Evolutionary conservation across 805 yeast genomes (phyloP).

Genomic region (Brettanomyces sp.): DNA sequence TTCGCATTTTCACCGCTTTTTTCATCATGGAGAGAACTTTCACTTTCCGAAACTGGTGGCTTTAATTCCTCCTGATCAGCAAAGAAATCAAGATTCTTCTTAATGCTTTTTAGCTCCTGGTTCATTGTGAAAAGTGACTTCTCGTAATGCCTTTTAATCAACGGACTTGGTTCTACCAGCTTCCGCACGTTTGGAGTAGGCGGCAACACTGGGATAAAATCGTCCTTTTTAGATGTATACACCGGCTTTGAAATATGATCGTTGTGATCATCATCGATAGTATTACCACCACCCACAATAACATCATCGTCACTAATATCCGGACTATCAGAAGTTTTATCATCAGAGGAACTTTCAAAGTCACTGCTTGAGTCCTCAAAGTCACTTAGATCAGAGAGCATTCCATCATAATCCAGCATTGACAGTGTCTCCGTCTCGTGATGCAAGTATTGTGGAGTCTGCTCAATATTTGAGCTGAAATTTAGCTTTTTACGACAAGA

Average conservation of each 20-base stretch:
- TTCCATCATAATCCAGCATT: background rate
- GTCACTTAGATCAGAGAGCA: constrained; percentile 1
- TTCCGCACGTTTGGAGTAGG: constrained; percentile 2
- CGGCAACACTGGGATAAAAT: background rate
- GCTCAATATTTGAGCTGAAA: background rate
- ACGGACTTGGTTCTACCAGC: constrained; percentile 23
- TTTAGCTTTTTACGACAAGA: background rate
- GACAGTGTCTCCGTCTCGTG: background rate
- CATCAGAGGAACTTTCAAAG: background rate
- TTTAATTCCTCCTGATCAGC: constrained; percentile 4
- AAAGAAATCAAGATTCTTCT: constrained; percentile 14
- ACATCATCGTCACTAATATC: background rate
- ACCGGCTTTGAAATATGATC: background rate
- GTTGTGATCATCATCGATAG: background rate
- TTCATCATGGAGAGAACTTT: background rate
- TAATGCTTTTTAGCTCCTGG: constrained; percentile 33
- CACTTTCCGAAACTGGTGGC: constrained; percentile 7
- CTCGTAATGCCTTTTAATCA: constrained; percentile 14
- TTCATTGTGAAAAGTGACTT: constrained; percentile 37
- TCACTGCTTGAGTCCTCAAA: background rate
- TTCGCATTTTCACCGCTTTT: background rate
- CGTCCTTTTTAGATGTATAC: too few relatives aligned
- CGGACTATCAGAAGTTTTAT: background rate
- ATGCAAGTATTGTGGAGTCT: constrained; percentile 2
- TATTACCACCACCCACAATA: background rate